Conservation (phyloP, 805 yeast species). For the Saccharomyces mikatae region DNA sequence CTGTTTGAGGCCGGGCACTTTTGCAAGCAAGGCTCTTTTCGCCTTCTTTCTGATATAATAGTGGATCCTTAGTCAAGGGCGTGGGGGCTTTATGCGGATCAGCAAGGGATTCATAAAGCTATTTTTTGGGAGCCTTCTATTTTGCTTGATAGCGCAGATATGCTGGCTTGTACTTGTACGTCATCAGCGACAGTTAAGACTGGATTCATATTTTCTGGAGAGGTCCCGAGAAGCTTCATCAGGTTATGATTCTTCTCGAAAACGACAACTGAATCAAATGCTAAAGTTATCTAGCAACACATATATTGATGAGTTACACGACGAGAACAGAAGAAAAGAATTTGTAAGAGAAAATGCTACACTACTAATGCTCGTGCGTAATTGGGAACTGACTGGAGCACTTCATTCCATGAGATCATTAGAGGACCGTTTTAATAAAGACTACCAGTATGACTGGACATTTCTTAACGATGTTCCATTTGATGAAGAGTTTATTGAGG, state of each 20-base stretch:
- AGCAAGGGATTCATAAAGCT: not conserved
- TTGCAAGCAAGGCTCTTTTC: not conserved
- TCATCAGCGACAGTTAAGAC: not conserved
- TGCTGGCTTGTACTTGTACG: not conserved
- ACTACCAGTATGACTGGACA: constrained; percentile 69
- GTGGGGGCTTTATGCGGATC: not conserved
- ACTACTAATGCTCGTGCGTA: constrained; percentile 77
- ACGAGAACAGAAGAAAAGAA: not conserved
- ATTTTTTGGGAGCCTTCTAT: not conserved
- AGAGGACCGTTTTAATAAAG: constrained; percentile 64
- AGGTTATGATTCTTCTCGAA: constrained; percentile 13
- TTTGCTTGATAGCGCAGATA: not conserved
- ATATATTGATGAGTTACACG: constrained; percentile 14
- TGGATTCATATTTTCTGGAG: not conserved
- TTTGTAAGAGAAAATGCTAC: constrained; percentile 54
- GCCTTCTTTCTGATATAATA: not conserved
- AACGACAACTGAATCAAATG: constrained; percentile 5
- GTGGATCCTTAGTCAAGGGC: not conserved
- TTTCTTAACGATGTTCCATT: constrained; percentile 71
- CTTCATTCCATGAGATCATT: constrained; percentile 65
- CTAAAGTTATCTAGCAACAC: constrained; percentile 24
- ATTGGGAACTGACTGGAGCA: constrained; percentile 70
- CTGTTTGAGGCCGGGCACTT: not conserved
- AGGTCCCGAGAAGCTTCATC: constrained; percentile 10
- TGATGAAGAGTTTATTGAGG: constrained; percentile 50